Evolutionary conservation across 306 rosid species (phyloP).

Genomic region (Lathyrus tuberosus): DNA sequence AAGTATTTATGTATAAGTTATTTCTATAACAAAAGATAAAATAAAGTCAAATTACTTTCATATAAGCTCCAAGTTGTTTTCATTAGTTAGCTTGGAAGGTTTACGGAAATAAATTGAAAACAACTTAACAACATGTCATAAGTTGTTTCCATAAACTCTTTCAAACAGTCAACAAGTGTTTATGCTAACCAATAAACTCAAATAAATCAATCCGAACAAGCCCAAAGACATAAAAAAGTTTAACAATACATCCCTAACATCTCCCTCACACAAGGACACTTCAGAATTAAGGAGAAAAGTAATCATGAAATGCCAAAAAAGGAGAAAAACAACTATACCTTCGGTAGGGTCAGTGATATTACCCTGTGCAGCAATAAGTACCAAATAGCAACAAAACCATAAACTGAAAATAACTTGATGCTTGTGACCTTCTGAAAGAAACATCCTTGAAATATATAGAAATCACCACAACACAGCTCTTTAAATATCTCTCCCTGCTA

Average conservation of each 20-base stretch:
- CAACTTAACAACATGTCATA: background rate
- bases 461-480: constrained; percentile 31
- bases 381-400: constrained; percentile 58
- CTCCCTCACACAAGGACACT: background rate
- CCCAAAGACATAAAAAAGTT: background rate
- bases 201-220: background rate
- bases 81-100: background rate
- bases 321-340: constrained; percentile 51
- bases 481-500: constrained; percentile 44
- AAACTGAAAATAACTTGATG: constrained; percentile 43
- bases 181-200: background rate
- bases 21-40: background rate
- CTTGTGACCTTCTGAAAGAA: constrained; percentile 51
- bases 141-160: background rate
- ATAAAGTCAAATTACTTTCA: background rate
- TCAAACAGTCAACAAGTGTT: background rate
- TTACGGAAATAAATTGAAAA: background rate
- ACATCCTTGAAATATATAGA: constrained; percentile 50
- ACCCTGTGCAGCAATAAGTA: constrained; percentile 44
- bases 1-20: background rate
- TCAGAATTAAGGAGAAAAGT: constrained; percentile 18
- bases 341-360: constrained; percentile 51
- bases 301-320: constrained; percentile 25
- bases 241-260: constrained; percentile 3
- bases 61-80: background rate